Evolutionary conservation across 495 filamentous ascomycete species (phyloP).

Genomic region (Neurospora cerealis): DNA sequence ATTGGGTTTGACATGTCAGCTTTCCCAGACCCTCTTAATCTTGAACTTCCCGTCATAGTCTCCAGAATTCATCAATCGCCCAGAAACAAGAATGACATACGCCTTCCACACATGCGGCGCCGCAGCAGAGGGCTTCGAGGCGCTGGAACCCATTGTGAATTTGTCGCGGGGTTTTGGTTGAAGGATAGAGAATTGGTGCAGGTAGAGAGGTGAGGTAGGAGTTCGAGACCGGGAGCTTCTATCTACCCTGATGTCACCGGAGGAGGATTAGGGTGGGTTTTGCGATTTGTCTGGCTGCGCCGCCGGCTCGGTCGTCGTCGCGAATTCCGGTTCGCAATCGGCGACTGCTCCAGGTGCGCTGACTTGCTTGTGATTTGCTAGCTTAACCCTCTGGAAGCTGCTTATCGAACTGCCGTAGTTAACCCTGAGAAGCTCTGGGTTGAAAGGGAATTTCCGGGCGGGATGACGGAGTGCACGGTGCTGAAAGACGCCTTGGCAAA

Average conservation of each 20-base stretch:
- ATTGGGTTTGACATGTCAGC: slow-evolving; percentile 2
- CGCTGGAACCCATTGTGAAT: slow-evolving; percentile 36
- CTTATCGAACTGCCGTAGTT: background rate
- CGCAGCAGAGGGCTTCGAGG: slow-evolving; percentile 35
- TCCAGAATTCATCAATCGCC: background rate
- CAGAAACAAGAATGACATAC: slow-evolving; percentile 21
- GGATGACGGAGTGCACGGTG: background rate
- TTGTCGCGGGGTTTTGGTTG: background rate
- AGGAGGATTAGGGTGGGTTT: background rate
- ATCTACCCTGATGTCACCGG: background rate
- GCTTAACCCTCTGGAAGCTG: background rate
- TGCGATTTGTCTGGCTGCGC: background rate
- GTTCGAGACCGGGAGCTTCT: background rate
- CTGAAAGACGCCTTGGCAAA: background rate
- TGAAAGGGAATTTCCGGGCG: background rate
- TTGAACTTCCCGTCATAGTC: background rate
- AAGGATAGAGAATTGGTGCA: background rate
- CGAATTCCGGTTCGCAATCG: background rate
- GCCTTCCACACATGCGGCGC: slow-evolving; percentile 38
- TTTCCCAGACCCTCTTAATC: background rate
- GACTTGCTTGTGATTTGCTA: background rate
- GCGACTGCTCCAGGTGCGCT: background rate
- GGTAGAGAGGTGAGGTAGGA: background rate
- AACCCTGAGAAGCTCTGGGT: background rate
- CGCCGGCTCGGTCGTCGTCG: background rate